Conservation (phyloP, 2,329 filamentous ascomycete genomes). For the Fusarium chuoi region DNA sequence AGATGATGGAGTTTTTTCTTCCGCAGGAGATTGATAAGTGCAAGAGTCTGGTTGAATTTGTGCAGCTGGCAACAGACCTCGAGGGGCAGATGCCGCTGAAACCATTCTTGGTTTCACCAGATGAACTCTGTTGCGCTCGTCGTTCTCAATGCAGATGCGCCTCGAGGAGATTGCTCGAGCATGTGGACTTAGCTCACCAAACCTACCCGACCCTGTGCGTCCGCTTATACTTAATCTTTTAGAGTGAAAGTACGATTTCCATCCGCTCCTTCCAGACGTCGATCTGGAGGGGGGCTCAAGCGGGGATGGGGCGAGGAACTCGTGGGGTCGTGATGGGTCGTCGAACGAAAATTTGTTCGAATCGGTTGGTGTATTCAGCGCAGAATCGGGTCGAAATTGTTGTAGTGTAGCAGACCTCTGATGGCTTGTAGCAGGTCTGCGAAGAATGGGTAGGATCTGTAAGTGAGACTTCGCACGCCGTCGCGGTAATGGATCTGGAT, state of each 20-base stretch:
- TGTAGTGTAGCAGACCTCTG: constrained; percentile 78
- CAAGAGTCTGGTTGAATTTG: constrained; percentile 39
- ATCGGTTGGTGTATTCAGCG: constrained; percentile 38
- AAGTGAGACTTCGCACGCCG: constrained; percentile 69
- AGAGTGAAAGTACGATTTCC: constrained; percentile 69
- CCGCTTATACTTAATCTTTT: constrained; percentile 45
- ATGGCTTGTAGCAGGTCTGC: constrained; percentile 81
- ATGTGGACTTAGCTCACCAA: constrained; percentile 44
- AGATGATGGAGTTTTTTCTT: constrained; percentile 39
- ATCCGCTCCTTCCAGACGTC: constrained; percentile 44
- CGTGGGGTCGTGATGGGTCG: constrained; percentile 46
- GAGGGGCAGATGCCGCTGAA: constrained; percentile 39
- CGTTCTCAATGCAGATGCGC: constrained; percentile 43
- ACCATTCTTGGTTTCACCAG: constrained; percentile 53
- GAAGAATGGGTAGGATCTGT: constrained; percentile 72
- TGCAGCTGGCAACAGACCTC: constrained; percentile 37
- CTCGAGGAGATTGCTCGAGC: constrained; percentile 36
- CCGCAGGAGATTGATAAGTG: background rate
- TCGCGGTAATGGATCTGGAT: constrained; percentile 55
- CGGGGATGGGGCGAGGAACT: constrained; percentile 44
- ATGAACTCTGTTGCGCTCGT: constrained; percentile 45
- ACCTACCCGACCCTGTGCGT: constrained; percentile 37
- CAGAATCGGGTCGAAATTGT: constrained; percentile 54
- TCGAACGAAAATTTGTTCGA: constrained; percentile 51
- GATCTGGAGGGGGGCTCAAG: constrained; percentile 36